Evolutionary conservation across 1,139 yeast genomes (phyloP).

Genomic region (Suhomyces terraborum): DNA sequence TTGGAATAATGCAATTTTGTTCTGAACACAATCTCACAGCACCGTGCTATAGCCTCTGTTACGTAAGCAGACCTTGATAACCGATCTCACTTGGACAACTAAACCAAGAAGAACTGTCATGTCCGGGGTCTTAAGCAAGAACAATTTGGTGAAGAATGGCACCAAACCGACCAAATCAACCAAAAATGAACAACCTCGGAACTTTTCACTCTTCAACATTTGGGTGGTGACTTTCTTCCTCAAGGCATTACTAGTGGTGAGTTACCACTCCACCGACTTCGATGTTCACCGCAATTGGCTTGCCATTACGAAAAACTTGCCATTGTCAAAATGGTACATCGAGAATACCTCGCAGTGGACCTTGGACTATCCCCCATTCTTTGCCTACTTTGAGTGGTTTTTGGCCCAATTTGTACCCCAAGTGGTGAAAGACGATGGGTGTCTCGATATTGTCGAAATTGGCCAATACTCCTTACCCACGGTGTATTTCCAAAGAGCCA

Average conservation of each 20-base stretch:
- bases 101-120: neutral
- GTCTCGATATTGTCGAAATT: constrained; percentile 64
- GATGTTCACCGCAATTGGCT: constrained; percentile 98
- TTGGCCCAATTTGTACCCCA: constrained; percentile 72
- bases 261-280: constrained; percentile 85
- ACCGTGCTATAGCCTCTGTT: too few relatives aligned
- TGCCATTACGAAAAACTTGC: constrained; percentile 82
- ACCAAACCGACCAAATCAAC: neutral
- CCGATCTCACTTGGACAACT: neutral
- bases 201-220: constrained; percentile 37
- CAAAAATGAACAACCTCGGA: constrained; percentile 1
- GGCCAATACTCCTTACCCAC: constrained; percentile 80
- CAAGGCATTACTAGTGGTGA: constrained; percentile 39
- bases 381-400: constrained; percentile 90
- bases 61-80: neutral
- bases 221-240: constrained; percentile 44
- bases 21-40: too few relatives aligned
- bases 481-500: constrained; percentile 72
- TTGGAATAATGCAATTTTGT: too few relatives aligned
- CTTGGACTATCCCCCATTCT: constrained; percentile 94
- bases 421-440: constrained; percentile 69
- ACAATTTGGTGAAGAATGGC: neutral
- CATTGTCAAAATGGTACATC: constrained; percentile 77
- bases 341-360: constrained; percentile 94
- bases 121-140: neutral